A percentile compares a stretch with the other conserved stretches of the same genome.
These are phyloP conservation scores for Artomyces pyxidatus DNA, from an alignment of 768 basidiomycete species.

Conservation along the genomic window DNA sequence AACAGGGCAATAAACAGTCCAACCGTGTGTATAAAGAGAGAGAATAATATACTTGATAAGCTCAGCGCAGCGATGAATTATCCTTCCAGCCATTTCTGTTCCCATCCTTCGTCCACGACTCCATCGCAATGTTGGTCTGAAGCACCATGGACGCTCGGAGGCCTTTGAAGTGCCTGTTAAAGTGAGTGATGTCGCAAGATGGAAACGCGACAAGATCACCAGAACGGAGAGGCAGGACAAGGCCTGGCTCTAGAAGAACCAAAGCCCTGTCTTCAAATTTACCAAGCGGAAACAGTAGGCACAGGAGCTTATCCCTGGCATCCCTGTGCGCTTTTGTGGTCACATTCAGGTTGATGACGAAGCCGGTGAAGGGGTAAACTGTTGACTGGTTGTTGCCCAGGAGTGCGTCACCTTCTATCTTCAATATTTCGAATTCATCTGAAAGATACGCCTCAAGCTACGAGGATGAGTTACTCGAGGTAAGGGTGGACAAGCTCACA, in stretches of 20 bases:
- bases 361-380: neutral
- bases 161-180: constrained; percentile 5
- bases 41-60: too few species aligned
- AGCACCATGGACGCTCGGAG: constrained; percentile 4
- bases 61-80: too few species aligned
- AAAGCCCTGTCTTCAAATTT: neutral
- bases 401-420: neutral
- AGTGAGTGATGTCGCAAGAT: constrained; percentile 1
- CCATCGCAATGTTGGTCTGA: constrained; percentile 3
- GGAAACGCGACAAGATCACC: constrained; percentile 5
- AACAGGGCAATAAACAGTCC: too few species aligned
- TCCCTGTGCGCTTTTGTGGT: neutral
- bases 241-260: constrained; percentile 6
- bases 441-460: neutral
- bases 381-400: neutral
- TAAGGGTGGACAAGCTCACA: neutral
- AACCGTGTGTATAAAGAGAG: too few species aligned
- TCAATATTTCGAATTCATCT: neutral
- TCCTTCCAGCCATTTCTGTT: too few species aligned
- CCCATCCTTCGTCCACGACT: neutral
- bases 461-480: too few species aligned
- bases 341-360: neutral
- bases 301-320: neutral
- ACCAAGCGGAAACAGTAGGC: neutral
- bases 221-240: constrained; percentile 1